A percentile compares a stretch with the other conserved stretches of the same genome.
Evolutionary conservation across 73 alveolate species (phyloP).

Genomic region (Paramecium tetraurelia): DNA sequence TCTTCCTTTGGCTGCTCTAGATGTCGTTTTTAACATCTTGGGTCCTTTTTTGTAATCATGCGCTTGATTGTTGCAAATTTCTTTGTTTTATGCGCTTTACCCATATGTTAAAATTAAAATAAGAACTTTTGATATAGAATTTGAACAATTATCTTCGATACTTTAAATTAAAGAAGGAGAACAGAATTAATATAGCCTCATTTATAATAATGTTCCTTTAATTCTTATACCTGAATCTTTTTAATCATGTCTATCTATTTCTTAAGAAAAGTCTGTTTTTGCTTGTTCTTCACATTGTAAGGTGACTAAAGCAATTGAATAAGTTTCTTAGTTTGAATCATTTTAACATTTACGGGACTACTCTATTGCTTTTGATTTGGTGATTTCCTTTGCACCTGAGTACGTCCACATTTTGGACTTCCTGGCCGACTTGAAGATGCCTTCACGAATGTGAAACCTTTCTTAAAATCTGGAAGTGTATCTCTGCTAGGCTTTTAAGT

Average conservation of each 20-base stretch:
- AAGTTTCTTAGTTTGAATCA: not conserved
- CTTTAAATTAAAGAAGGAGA: not conserved
- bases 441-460: not conserved
- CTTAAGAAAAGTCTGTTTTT: not conserved
- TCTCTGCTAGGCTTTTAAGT: constrained; percentile 2
- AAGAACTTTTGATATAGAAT: not conserved
- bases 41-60: constrained; percentile 91
- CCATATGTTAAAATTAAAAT: constrained; percentile 71
- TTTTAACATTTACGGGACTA: not conserved
- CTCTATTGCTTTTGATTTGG: not conserved
- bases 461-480: not conserved
- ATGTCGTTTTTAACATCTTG: constrained; percentile 74
- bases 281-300: not conserved
- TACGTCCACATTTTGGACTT: not conserved
- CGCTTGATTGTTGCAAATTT: constrained; percentile 96
- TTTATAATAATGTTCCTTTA: not conserved
- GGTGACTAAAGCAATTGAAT: not conserved
- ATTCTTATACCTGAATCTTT: not conserved
- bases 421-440: not conserved
- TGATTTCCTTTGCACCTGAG: not conserved
- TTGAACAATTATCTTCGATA: not conserved
- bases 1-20: constrained; percentile 71
- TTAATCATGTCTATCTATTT: not conserved
- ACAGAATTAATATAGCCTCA: not conserved
- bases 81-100: constrained; percentile 89